Base-by-base conservation (phyloP, 768 basidiomycete species). In the Mycena belliarum region DNA sequence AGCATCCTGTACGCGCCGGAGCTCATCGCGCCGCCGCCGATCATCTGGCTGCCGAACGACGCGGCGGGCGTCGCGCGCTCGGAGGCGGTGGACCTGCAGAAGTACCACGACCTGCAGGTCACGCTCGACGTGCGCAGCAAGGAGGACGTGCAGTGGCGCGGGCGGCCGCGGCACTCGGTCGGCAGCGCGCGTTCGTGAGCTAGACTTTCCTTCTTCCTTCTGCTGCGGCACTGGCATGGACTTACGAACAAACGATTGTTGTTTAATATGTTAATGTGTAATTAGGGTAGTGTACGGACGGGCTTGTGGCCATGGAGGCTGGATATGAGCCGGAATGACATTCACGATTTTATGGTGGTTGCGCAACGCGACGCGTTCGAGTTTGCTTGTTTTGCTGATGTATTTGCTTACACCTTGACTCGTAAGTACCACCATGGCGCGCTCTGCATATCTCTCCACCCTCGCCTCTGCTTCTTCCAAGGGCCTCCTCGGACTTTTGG, bases 31-130 rank as follows among this genome's bases (percentile, higher is more conserved):
- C 89, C 90, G 18, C 75, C 81, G 20, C 91, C 90, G 1, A 84
- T 88, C 57, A 89, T 94, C 49, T 93, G 91, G 91, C 76, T 93
- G n/a, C 89, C 89, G 1, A 87, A 89, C 69, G 91, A 92, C 68
- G 79, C 79, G 12, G 84, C 86, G 16, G 88, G 88, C 23, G 84
- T 91, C 16, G 89, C 87, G 9, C 79, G 82, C 37, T 83, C 87
- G 6, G 91, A 93, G 70, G 89, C 89, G 26, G 76, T 81, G 46
- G 91, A 94, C 70, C 73, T 93, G 65, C 81, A 85, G 67, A 84
- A 82, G 64, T 90, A 88, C 67, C 90, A 93, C 65, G 78, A 84
- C 54, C 72, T 93, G 57, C 76, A 76, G 33, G 87, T 86, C 47
- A 87, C 89, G 29, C 75, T 93, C 21, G 89, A 91, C 70, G 85